Base-by-base conservation (phyloP, 352 stramenopile species). In the Pythium graminicola region DNA sequence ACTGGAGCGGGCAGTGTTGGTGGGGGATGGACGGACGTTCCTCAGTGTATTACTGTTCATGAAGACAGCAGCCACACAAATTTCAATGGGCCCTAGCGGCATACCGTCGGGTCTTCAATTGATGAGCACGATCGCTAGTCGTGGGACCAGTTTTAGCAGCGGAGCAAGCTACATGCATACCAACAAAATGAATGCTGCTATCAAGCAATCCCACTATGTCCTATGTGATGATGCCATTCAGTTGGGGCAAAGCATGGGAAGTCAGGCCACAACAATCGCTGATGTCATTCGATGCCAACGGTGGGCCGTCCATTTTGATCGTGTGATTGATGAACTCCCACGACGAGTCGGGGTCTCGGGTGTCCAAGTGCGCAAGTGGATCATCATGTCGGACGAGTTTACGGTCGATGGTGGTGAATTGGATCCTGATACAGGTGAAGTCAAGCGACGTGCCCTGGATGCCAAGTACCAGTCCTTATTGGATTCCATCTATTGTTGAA, bases 281-380 rank as follows among this genome's bases (percentile, higher is more conserved):
- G 81, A 89, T 10, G 78, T 79, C 8, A 76, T 88, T 47, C 70
- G 69, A 27, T 89, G 76, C 43, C 78, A 85, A 55, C 60, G 67
- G 3, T 92, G 78, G 78, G 78, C 81, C 17, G 70, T 89, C 33
- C 78, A 88, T 54, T 86, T 92, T 38, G 81, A 92, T 57, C 50
- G 61, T 4, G 59, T 81, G 46, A 56, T 92, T 9, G 76, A 88
- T 22, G 29, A 69, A 10, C 63, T 89, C 3, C 69, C 72, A 0
- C 22, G 54, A 7, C 48, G 67, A 6, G 78, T 78, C 40, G 65
- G 62, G 1, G 53, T 91, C n/a, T 85, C 81, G 0, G 75, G 73
- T 19, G 76, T 81, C 44, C 73, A 69, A 26, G 64, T 92, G 24
- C 64, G 81, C 47, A 92, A 89, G 60, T 92, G 81, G 81, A 85